Conservation (phyloP, 192 early-diverging fungal species). For the Backusella westeae region DNA sequence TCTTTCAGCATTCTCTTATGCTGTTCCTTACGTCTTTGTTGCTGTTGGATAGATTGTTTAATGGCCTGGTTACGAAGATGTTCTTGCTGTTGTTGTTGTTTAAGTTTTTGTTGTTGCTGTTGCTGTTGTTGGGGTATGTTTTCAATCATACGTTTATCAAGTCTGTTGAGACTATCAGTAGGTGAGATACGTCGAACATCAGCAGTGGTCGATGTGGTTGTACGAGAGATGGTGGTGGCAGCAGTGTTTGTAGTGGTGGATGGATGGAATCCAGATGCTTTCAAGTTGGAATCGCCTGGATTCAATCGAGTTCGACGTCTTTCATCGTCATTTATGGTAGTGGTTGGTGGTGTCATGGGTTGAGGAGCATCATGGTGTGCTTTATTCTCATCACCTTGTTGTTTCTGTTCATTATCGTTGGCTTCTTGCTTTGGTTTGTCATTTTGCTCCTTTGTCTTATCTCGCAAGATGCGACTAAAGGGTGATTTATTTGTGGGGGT, state of each 20-base stretch:
- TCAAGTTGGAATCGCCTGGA: background rate
- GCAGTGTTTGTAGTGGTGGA: background rate
- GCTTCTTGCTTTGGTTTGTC: background rate
- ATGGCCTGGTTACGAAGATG: background rate
- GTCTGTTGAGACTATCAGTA: conserved; percentile 4
- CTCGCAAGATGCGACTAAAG: background rate
- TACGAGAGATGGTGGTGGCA: background rate
- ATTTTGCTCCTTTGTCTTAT: background rate
- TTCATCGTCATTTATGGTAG: background rate
- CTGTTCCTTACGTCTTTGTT: background rate
- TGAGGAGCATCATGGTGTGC: background rate
- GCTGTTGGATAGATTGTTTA: background rate
- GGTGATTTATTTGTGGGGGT: conserved; percentile 1
- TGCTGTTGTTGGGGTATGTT: background rate
- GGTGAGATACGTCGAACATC: background rate
- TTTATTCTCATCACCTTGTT: background rate
- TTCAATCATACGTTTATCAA: conserved; percentile 11
- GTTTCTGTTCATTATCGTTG: background rate
- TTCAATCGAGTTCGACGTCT: background rate
- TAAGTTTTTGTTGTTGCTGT: background rate
- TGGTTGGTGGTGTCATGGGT: background rate
- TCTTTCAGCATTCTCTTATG: background rate
- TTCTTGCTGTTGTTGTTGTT: background rate
- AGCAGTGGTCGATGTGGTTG: background rate
- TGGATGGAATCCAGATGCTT: conserved; percentile 12